Percentiles rank a stretch among this genome's conserved stretches.
Evolutionary conservation across 768 basidiomycete species (phyloP).

Genomic region (Hirschioporus abietinus): DNA sequence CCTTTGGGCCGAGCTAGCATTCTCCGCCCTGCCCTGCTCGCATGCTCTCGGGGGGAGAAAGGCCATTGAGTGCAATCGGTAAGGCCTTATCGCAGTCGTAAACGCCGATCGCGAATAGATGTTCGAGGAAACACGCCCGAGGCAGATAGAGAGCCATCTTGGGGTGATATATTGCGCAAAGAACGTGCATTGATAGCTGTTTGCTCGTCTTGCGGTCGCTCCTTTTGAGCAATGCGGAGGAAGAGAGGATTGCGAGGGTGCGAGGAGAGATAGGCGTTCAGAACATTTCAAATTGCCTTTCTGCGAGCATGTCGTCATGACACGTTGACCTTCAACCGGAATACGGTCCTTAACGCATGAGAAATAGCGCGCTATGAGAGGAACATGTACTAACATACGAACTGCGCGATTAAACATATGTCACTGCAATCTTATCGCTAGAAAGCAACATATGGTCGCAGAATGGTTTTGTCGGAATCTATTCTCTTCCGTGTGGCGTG

Average conservation of each 20-base stretch:
- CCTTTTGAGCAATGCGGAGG: slow-evolving; percentile 1
- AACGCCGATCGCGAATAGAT: neutral
- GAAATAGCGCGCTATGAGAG: too few relatives aligned
- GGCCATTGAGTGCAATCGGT: neutral
- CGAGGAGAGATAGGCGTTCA: neutral
- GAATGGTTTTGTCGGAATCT: too few relatives aligned
- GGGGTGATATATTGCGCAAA: neutral
- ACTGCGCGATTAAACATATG: too few relatives aligned
- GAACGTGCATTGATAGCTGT: too few relatives aligned
- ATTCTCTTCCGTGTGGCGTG: too few relatives aligned
- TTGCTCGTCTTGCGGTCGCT: neutral
- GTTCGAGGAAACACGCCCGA: neutral
- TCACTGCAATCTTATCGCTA: too few relatives aligned
- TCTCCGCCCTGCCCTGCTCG: neutral
- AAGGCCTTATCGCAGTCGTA: neutral
- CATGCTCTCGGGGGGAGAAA: neutral
- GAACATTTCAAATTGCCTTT: neutral
- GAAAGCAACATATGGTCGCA: too few relatives aligned
- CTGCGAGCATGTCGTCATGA: too few relatives aligned
- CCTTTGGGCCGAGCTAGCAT: neutral
- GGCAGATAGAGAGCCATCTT: neutral
- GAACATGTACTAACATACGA: too few relatives aligned
- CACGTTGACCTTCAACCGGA: too few relatives aligned
- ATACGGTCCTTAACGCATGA: too few relatives aligned
- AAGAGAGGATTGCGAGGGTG: neutral